Base-by-base conservation (phyloP, 768 basidiomycete genomes). In the Trametes coccinea region DNA sequence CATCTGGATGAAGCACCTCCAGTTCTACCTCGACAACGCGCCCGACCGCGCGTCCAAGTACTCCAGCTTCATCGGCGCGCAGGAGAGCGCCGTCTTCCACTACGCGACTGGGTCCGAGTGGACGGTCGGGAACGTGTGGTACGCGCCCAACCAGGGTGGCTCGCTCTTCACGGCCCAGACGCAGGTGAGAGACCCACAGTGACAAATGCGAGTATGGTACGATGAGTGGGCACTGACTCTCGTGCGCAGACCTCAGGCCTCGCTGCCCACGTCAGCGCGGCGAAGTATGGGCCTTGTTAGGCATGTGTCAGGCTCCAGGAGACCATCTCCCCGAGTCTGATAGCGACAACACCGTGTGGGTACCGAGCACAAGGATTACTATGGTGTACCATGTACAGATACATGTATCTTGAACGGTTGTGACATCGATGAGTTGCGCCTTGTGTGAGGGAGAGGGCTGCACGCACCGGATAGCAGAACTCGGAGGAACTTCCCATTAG, bases 121-220 rank as follows among this genome's bases (percentile, higher is more conserved):
- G 16, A 47, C 40, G 16, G 72, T 83, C 5, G 81, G 80, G 4
- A 69, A 68, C 2, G 74, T 70, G 49, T 72, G 75, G 74, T 74
- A 75, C 51, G 70, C 72, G 4, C 54, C 61, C 7, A 30, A 70
- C 45, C 27, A 68, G 59, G 71, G 71, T 16, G 73, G 73, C 13
- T 71, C 71, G 1, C 37, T 66, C 33, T 73, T 70, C 67, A 69
- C 67, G 47, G 69, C 74, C 14, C 66, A 76, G 57, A 62, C 70
- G 22, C 55, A 56, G 55, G 55, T 56, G 31, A 14, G 27, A 34
- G 6, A 16, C 16, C 16, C 31, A 17, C 9, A 14, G 10, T 37
- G 2, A 22, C 8, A 5, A 34, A 7, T 16, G 9, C 30, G 50
- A 13, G 16, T 4, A 34, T 37, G 51, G 16, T n/a, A 17, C 9